phyloP scores from a whole-genome alignment of 306 rosid genomes.

The Lupinus albus region DNA sequence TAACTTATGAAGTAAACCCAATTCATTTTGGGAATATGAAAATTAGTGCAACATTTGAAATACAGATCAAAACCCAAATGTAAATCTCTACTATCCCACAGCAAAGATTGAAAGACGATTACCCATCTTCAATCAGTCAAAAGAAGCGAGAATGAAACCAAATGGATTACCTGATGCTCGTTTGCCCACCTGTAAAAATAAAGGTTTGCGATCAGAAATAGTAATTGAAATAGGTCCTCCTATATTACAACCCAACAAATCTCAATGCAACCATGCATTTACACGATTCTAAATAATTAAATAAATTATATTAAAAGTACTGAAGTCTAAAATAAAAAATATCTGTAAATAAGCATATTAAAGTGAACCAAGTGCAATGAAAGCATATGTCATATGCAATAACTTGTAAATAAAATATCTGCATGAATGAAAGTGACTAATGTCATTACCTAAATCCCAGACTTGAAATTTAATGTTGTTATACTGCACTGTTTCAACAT shows the following conservation, averaged over 20 bases:
- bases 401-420: neutral
- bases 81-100: slow-evolving; percentile 6
- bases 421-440: slow-evolving; percentile 11
- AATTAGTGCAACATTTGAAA: slow-evolving; percentile 3
- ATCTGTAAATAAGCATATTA: too few species aligned
- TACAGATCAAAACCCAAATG: neutral
- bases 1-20: neutral
- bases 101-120: slow-evolving; percentile 4
- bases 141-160: slow-evolving; percentile 36
- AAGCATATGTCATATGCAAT: neutral
- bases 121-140: slow-evolving; percentile 7
- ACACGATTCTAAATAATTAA: neutral
- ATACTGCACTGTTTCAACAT: slow-evolving; percentile 97
- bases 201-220: slow-evolving; percentile 47
- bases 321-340: too few species aligned
- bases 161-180: slow-evolving; percentile 83
- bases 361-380: neutral
- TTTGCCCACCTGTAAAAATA: slow-evolving; percentile 88
- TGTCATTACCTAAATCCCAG: slow-evolving; percentile 93
- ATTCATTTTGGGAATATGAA: neutral
- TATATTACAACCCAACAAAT: neutral
- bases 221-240: slow-evolving; percentile 23
- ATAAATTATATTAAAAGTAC: too few species aligned
- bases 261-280: slow-evolving; percentile 24
- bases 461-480: slow-evolving; percentile 98